Conservation (phyloP, 495 filamentous ascomycete species). For the Aspergillus affinis region DNA sequence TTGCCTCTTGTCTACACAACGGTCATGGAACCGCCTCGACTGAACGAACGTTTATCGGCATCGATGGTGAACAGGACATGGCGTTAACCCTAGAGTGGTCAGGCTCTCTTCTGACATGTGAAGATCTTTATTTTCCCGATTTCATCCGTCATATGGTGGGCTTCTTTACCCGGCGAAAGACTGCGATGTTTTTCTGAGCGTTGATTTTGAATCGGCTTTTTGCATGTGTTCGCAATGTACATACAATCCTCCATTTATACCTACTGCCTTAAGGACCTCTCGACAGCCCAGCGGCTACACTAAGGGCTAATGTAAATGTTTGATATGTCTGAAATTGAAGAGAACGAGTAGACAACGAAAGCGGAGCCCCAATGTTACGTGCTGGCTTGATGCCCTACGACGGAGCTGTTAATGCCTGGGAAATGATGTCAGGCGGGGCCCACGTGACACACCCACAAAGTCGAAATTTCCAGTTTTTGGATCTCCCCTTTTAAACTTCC, state of each 20-base stretch:
- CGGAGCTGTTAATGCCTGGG: too few relatives aligned
- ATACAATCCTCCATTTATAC: background rate
- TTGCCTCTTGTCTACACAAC: background rate
- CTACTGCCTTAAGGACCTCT: background rate
- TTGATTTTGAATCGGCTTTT: background rate
- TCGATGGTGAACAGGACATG: background rate
- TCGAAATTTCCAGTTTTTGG: background rate
- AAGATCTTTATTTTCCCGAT: background rate
- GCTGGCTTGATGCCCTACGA: background rate
- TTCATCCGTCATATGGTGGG: constrained; percentile 2
- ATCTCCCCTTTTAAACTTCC: background rate
- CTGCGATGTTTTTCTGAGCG: constrained; percentile 2
- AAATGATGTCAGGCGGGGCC: background rate
- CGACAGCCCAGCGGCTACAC: background rate
- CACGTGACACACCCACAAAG: background rate
- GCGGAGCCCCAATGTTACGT: too few relatives aligned
- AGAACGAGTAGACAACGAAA: too few relatives aligned
- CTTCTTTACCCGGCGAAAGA: constrained; percentile 3
- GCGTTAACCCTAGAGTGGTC: background rate
- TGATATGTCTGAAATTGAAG: too few relatives aligned
- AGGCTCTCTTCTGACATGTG: constrained; percentile 1
- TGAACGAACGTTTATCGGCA: background rate
- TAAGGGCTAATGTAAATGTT: background rate
- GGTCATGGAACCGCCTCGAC: background rate
- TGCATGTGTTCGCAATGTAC: background rate